These are phyloP conservation scores for Salix udensis DNA, from an alignment of 345 rosid genomes.

Conservation along the genomic window DNA sequence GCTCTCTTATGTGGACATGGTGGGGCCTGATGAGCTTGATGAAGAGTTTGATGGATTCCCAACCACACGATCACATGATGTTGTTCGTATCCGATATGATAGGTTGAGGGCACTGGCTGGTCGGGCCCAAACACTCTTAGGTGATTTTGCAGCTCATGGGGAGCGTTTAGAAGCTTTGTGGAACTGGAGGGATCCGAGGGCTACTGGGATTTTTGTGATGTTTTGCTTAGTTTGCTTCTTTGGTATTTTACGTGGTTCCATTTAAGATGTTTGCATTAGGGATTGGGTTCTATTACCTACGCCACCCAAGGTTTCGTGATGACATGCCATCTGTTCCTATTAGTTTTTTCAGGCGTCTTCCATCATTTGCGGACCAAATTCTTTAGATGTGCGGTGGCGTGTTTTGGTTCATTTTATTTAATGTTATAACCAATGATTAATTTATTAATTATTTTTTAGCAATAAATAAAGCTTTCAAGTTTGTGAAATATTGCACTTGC, in stretches of 20 bases:
- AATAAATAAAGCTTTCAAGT: too few relatives aligned
- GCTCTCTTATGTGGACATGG: constrained; percentile 58
- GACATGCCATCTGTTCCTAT: constrained; percentile 75
- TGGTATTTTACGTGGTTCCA: constrained; percentile 67
- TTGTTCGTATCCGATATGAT: constrained; percentile 65
- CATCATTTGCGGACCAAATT: constrained; percentile 76
- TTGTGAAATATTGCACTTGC: too few relatives aligned
- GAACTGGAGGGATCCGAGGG: constrained; percentile 86
- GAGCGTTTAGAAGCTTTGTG: constrained; percentile 75
- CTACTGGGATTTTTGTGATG: constrained; percentile 70
- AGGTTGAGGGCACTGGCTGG: constrained; percentile 76
- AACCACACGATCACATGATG: constrained; percentile 47
- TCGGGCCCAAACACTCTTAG: constrained; percentile 66
- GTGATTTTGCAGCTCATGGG: constrained; percentile 85
- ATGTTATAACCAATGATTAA: too few relatives aligned
- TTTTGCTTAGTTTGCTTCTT: constrained; percentile 61
- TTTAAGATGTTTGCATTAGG: constrained; percentile 58
- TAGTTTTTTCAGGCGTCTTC: constrained; percentile 80
- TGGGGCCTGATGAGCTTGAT: constrained; percentile 68
- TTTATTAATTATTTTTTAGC: too few relatives aligned
- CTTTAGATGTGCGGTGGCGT: constrained; percentile 19
- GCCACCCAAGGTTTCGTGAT: constrained; percentile 84
- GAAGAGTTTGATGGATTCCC: constrained; percentile 89
- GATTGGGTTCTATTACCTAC: constrained; percentile 60
- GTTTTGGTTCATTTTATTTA: neutral